phyloP scores from a whole-genome alignment of 768 basidiomycete species.

The Suillus americanus region DNA sequence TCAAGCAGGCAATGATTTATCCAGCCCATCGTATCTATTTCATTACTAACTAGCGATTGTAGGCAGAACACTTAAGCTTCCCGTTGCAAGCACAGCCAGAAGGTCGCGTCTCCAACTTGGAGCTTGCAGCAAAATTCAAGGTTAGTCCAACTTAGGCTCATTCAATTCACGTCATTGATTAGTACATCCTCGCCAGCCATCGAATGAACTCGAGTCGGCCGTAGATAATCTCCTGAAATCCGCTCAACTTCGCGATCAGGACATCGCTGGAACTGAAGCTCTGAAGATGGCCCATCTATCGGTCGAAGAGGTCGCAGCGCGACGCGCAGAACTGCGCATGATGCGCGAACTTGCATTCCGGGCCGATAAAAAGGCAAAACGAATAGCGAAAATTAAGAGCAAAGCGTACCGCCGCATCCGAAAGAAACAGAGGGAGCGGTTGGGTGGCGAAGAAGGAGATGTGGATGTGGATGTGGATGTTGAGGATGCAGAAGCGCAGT shows the following conservation, averaged over 20 bases:
- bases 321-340: slow-evolving; percentile 78
- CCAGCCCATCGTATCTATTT: not conserved
- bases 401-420: slow-evolving; percentile 87
- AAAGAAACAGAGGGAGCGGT: slow-evolving; percentile 71
- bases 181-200: slow-evolving; percentile 50
- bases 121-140: slow-evolving; percentile 83
- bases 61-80: slow-evolving; percentile 88
- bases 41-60: slow-evolving; percentile 10
- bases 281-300: slow-evolving; percentile 80
- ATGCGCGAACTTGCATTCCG: slow-evolving; percentile 95
- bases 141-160: slow-evolving; percentile 35
- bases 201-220: slow-evolving; percentile 80
- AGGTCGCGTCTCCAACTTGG: slow-evolving; percentile 64
- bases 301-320: slow-evolving; percentile 81
- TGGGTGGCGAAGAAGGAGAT: slow-evolving; percentile 47
- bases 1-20: slow-evolving; percentile 64
- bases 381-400: slow-evolving; percentile 93
- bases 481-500: slow-evolving; percentile 46
- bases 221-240: slow-evolving; percentile 78
- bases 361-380: slow-evolving; percentile 86
- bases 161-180: slow-evolving; percentile 2
- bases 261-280: slow-evolving; percentile 78
- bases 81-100: slow-evolving; percentile 68
- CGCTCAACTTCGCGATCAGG: slow-evolving; percentile 81
- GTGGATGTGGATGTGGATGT: slow-evolving; percentile 51